Evolutionary conservation across 2,329 filamentous ascomycete genomes (phyloP), one percentile per base, ranked within the genome.

Genomic region (Microdochium paspali): DNA sequence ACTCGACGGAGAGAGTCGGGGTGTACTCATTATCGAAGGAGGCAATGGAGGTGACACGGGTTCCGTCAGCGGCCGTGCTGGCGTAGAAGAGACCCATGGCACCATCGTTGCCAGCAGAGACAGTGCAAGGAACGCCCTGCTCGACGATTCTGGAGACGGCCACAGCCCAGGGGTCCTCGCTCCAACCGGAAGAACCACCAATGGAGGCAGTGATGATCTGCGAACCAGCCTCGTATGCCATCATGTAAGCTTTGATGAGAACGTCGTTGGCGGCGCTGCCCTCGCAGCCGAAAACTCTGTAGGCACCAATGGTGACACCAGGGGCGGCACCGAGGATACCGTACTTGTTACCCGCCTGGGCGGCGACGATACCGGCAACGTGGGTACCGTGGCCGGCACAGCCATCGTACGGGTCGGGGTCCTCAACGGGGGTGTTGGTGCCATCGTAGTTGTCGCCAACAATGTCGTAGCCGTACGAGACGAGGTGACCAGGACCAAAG

Each of bases 301-400:
- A 83, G 43, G 72, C 68, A 42, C 76, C 76, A 1, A 84, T 65
- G 1, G 65, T 75, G 1, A 77, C 79, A 35, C 70, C 75, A 1
- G 76, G 73, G 0, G 77, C 79, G 10, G 72, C 76, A 15, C 80
- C 80, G 15, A 73, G 74, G 54, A 80, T 76, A n/a, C 72, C 72
- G 31, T 71, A 71, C 0, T 66, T 60, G 56, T 80, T 69, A 43
- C 35, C 35, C 7, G 62, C 58, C 58, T 80, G 74, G 1, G 79
- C 80, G 2, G 77, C 80, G 42, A 85, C 72, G 50, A 79, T 82
- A 26, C 82, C 81, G 2, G 79, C 71, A 23, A 81, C 76, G 59
- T 81, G 79, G 1, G 76, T 80, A 25, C 80, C 80, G 59, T 84
- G 80, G 2, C 79, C 79, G 2, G 58, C 62, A 54, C 77, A 79